phyloP scores from a whole-genome alignment of 208 protist genomes.

The Crithidia fasciculata region DNA sequence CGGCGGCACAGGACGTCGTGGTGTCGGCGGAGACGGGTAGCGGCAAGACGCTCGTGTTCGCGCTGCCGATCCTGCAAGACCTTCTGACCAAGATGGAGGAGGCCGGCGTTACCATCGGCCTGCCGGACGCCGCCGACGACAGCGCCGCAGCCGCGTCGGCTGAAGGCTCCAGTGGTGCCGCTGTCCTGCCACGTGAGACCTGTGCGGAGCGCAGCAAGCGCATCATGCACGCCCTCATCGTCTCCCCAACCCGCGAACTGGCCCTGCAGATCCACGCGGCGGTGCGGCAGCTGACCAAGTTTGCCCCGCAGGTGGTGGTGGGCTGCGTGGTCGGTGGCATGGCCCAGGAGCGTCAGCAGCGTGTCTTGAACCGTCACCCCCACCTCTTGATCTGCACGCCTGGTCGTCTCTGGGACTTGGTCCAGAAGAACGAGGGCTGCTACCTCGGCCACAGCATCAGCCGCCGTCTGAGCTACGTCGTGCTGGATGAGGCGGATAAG shows the following conservation, averaged over 20 bases:
- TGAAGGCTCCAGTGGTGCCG: not conserved
- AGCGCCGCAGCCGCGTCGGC: not conserved
- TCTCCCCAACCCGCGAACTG: slow-evolving; percentile 98
- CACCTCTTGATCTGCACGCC: slow-evolving; percentile 94
- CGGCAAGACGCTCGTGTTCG: slow-evolving; percentile 98
- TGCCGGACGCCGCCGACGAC: not conserved
- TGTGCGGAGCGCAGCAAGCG: slow-evolving; percentile 23
- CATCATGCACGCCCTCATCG: slow-evolving; percentile 92
- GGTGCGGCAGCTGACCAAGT: slow-evolving; percentile 65
- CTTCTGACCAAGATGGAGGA: slow-evolving; percentile 40
- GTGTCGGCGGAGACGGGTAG: slow-evolving; percentile 94
- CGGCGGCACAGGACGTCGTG: slow-evolving; percentile 72
- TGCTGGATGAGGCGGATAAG: slow-evolving; percentile 99
- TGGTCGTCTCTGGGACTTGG: slow-evolving; percentile 87
- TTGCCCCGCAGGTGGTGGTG: slow-evolving; percentile 63
- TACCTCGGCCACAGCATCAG: slow-evolving; percentile 96
- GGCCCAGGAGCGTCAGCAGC: slow-evolving; percentile 89
- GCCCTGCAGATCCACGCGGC: slow-evolving; percentile 96
- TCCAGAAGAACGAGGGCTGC: slow-evolving; percentile 89
- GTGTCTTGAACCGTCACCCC: slow-evolving; percentile 88
- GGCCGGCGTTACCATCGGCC: slow-evolving; percentile 13
- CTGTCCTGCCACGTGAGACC: slow-evolving; percentile 8
- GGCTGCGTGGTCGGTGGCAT: slow-evolving; percentile 90
- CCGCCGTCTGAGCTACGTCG: slow-evolving; percentile 93
- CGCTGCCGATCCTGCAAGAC: slow-evolving; percentile 94